Conservation (phyloP, 2,329 filamentous ascomycete genomes). For the Hymenoscyphus fructigenus region DNA sequence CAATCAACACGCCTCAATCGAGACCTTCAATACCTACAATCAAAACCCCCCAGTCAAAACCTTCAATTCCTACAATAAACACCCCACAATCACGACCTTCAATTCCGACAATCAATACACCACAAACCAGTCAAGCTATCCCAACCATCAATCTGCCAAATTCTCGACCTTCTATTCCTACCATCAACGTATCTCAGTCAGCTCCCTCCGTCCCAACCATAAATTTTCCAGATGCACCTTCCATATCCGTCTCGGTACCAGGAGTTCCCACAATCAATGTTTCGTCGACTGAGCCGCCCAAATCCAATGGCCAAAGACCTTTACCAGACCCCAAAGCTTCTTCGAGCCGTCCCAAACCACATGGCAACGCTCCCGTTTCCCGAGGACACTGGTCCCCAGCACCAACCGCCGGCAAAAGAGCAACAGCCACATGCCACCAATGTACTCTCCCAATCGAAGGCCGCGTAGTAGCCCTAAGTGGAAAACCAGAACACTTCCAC, state of each 20-base stretch:
- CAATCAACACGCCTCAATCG: constrained; percentile 48
- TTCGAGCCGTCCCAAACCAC: constrained; percentile 31
- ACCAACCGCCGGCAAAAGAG: constrained; percentile 47
- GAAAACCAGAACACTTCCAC: constrained; percentile 75
- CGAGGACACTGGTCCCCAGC: constrained; percentile 56
- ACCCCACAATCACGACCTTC: constrained; percentile 7
- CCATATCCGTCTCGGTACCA: constrained; percentile 29
- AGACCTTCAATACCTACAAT: constrained; percentile 40
- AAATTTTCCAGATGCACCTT: constrained; percentile 34
- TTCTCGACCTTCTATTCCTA: constrained; percentile 20
- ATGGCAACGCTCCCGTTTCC: constrained; percentile 38
- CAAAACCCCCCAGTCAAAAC: constrained; percentile 43
- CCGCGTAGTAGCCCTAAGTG: constrained; percentile 81
- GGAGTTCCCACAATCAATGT: constrained; percentile 49
- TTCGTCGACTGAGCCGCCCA: constrained; percentile 32
- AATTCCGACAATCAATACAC: constrained; percentile 22
- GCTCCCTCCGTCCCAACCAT: constrained; percentile 34
- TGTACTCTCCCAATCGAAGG: constrained; percentile 85
- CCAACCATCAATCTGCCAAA: constrained; percentile 24
- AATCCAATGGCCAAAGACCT: constrained; percentile 30
- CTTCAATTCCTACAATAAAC: constrained; percentile 6
- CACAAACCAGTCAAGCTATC: constrained; percentile 15
- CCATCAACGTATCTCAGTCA: constrained; percentile 41
- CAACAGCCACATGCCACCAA: constrained; percentile 76
- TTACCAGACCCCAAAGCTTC: constrained; percentile 41